Conservation (phyloP, 2,329 filamentous ascomycete genomes). For the Aspergillus viridinutans region DNA sequence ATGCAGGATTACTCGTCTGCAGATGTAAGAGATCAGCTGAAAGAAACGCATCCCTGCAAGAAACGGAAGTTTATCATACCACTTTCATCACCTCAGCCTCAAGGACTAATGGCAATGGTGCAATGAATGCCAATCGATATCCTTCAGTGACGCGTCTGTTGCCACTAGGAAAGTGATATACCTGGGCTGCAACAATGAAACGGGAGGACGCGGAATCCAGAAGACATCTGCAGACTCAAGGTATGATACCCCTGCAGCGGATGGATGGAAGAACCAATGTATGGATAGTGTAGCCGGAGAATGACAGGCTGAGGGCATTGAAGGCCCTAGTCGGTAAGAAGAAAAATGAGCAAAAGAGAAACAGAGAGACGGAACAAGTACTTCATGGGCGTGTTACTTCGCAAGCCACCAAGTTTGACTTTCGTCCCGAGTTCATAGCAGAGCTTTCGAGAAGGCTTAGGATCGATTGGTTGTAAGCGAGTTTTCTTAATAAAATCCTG, state of each 20-base stretch:
- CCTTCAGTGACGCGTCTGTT: constrained; percentile 28
- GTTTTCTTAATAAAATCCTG: constrained; percentile 9
- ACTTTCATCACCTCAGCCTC: constrained; percentile 11
- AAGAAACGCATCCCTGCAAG: constrained; percentile 25
- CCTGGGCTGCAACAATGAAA: constrained; percentile 25
- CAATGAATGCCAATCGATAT: constrained; percentile 27
- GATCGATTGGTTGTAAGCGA: constrained; percentile 20
- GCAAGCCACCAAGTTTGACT: constrained; percentile 4
- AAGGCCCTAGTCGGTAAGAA: background rate
- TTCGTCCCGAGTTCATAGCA: constrained; percentile 14
- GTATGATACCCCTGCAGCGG: constrained; percentile 9
- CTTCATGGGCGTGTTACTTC: constrained; percentile 1
- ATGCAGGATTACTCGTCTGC: constrained; percentile 39
- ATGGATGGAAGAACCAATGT: constrained; percentile 3
- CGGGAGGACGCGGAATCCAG: constrained; percentile 26
- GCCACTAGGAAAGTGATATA: constrained; percentile 24
- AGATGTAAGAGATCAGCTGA: constrained; percentile 41
- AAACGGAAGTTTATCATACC: constrained; percentile 17
- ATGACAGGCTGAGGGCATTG: background rate
- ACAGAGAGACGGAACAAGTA: constrained; percentile 2
- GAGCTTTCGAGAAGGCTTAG: constrained; percentile 13
- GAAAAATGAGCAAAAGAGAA: constrained; percentile 4
- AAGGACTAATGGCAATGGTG: constrained; percentile 11
- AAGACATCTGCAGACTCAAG: constrained; percentile 13
- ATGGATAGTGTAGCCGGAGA: constrained; percentile 9